Base-by-base conservation (phyloP, 306 rosid species). In the Trifolium pratense region DNA sequence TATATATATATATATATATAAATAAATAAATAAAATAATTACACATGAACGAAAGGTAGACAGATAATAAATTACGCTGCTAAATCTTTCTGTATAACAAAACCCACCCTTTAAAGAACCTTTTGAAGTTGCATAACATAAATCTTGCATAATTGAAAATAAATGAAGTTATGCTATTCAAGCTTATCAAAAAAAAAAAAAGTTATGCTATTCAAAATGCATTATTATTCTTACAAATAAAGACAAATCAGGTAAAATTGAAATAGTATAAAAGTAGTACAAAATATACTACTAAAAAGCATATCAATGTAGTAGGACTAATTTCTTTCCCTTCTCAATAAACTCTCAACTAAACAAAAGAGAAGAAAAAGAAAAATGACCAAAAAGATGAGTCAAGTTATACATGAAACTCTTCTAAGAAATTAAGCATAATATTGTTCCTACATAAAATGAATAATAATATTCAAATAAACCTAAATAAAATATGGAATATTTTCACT, bases 401-500 rank as follows among this genome's bases (percentile, higher is more conserved):
- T 68, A 64, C 75, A 80, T 74, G 36, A 51, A n/a, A 75, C 63
- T 34, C 68, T 42, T 9, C 12, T 48, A 59, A 80, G 29, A 75
- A 56, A 56, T 11, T 56, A 60, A 77, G 45, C 75, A 78, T 49
- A 61, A 65, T 57, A 65, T 57, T 29, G 67, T 55, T 71, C 77
- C 70, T 61, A 74, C 49, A 46, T 10, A 77, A 21, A 77, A 63
- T 49, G 75, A 76, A 55, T 65, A 79, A 25, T 15, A 40, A 43
- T 0, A 75, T 65, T 18, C 66, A 64, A 59, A 70, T 42, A 31
- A 53, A 64, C 34, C 70, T 74, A 89, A 84, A 80, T 86, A 79
- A 89, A 89, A 80, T 85, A 92, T 15, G 93, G 83, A 64, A 85
- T 80, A 79, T 84, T 87, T 42, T 88, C 87, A 52, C 84, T 87